Evolutionary conservation across 805 yeast genomes (phyloP).

Genomic region (Pachysolen tannophilus): DNA sequence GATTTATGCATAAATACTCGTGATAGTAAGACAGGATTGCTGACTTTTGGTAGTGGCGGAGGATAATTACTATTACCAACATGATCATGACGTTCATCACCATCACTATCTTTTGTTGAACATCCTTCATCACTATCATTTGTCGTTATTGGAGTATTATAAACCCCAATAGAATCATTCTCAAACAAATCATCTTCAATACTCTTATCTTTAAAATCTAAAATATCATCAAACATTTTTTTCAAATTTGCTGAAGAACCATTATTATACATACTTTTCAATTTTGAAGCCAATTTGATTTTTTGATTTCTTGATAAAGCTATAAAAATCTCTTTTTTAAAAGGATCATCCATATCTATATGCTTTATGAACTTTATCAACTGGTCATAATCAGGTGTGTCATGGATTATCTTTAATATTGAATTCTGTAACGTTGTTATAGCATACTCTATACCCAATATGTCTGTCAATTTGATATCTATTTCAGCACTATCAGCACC

Average conservation of each 20-base stretch:
- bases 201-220: slow-evolving; percentile 28
- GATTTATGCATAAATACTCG: slow-evolving; percentile 83
- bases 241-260: too few species aligned
- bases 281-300: slow-evolving; percentile 48
- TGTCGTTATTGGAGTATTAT: slow-evolving; percentile 8
- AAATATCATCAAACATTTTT: slow-evolving; percentile 48
- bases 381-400: slow-evolving; percentile 47
- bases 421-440: slow-evolving; percentile 44
- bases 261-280: slow-evolving; percentile 44
- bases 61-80: slow-evolving; percentile 42
- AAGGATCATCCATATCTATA: slow-evolving; percentile 22
- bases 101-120: slow-evolving; percentile 11
- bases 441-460: slow-evolving; percentile 39
- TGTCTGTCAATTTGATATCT: slow-evolving; percentile 14
- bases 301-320: slow-evolving; percentile 46
- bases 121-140: slow-evolving; percentile 11
- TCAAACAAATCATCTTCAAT: slow-evolving; percentile 13
- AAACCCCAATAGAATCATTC: slow-evolving; percentile 8
- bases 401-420: slow-evolving; percentile 38
- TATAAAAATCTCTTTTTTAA: slow-evolving; percentile 34
- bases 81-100: slow-evolving; percentile 9
- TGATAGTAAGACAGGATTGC: slow-evolving; percentile 47
- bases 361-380: slow-evolving; percentile 24
- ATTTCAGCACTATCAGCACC: too few species aligned
- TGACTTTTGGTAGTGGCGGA: slow-evolving; percentile 66